A percentile compares a stretch with the other conserved stretches of the same genome.
These are phyloP conservation scores for Sporothrix curviconia DNA, from an alignment of 2,329 filamentous ascomycete species.

Conservation along the genomic window DNA sequence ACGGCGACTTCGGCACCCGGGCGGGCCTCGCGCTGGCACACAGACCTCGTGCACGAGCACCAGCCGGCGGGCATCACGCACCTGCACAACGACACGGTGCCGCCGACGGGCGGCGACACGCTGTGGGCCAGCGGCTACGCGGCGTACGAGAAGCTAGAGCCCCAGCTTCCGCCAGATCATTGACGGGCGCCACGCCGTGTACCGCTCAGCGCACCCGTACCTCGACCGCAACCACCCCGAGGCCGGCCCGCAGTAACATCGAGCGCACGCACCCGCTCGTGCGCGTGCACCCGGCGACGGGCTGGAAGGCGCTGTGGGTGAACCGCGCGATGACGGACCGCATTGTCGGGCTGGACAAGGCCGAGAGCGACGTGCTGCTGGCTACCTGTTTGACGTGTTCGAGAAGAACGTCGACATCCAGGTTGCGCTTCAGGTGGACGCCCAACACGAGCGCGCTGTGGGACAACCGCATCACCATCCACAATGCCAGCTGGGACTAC, in stretches of 20 bases:
- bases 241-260: slow-evolving; percentile 57
- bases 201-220: slow-evolving; percentile 59
- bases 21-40: slow-evolving; percentile 65
- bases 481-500: slow-evolving; percentile 70
- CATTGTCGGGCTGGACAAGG: slow-evolving; percentile 63
- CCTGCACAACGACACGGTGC: slow-evolving; percentile 62
- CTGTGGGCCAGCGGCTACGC: slow-evolving; percentile 66
- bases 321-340: slow-evolving; percentile 62
- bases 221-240: slow-evolving; percentile 56
- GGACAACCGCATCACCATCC: slow-evolving; percentile 69
- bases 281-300: slow-evolving; percentile 61
- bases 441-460: slow-evolving; percentile 60
- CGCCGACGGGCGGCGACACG: slow-evolving; percentile 60
- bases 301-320: slow-evolving; percentile 68
- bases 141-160: slow-evolving; percentile 66
- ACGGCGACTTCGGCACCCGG: slow-evolving; percentile 58
- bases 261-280: slow-evolving; percentile 64
- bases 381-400: slow-evolving; percentile 62
- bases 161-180: slow-evolving; percentile 64
- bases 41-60: slow-evolving; percentile 63
- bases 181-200: slow-evolving; percentile 59
- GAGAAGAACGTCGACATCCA: slow-evolving; percentile 67
- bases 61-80: slow-evolving; percentile 67
- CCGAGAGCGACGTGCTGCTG: slow-evolving; percentile 62
- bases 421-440: slow-evolving; percentile 64